phyloP scores from a whole-genome alignment of 805 yeast genomes.

The Komagataella phaffii region DNA sequence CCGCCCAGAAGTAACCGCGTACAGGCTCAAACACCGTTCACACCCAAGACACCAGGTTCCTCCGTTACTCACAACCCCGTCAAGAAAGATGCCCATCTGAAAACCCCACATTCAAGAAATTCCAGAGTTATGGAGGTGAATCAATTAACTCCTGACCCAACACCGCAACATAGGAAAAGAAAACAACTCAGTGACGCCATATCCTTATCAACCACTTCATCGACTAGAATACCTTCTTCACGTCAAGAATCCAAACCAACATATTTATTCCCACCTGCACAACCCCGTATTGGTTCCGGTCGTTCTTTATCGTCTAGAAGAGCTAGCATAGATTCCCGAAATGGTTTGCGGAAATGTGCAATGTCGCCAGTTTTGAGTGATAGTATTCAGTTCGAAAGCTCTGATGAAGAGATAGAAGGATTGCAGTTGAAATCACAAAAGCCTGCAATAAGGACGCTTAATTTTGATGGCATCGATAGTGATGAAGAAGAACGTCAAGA shows the following conservation, averaged over 20 bases:
- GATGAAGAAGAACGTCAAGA: conserved; percentile 1
- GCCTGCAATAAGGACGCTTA: conserved; percentile 7
- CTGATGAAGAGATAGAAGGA: neutral
- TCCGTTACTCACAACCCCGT: neutral
- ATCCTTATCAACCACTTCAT: neutral
- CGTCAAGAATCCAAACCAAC: neutral
- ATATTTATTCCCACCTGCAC: conserved; percentile 14
- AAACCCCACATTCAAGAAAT: neutral
- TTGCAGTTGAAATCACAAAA: neutral
- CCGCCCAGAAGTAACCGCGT: neutral
- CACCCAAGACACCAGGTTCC: neutral
- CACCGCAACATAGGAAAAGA: neutral
- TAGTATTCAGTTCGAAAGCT: neutral
- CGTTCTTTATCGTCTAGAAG: neutral
- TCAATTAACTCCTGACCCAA: conserved; percentile 2
- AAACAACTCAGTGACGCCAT: neutral
- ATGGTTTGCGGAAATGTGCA: neutral
- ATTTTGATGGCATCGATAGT: conserved; percentile 7
- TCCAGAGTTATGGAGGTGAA: neutral
- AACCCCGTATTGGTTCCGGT: conserved; percentile 18
- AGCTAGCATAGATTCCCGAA: neutral
- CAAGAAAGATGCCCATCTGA: neutral
- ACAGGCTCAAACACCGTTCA: neutral
- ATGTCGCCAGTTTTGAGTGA: neutral
- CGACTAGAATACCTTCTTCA: neutral